Evolutionary conservation across 1,284 basidiomycete species (phyloP).

Genomic region (Ganoderma multipileum): DNA sequence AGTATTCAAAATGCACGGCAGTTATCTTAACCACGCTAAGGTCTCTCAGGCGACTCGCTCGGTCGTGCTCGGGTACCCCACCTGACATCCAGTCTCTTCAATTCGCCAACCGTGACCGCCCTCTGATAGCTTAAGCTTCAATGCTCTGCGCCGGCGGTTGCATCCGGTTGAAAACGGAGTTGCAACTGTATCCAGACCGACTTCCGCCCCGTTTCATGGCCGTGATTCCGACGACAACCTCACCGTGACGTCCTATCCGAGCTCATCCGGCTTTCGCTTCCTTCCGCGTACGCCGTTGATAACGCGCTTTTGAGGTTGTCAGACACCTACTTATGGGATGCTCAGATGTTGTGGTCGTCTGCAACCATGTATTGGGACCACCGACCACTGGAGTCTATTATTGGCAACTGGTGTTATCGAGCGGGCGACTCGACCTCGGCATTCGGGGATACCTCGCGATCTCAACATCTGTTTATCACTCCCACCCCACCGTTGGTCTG

Average conservation of each 20-base stretch:
- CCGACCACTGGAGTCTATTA: not conserved
- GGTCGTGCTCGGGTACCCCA: not conserved
- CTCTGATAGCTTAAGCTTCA: not conserved
- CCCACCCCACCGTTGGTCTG: not conserved
- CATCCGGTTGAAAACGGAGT: not conserved
- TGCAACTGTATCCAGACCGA: not conserved
- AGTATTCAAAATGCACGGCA: not conserved
- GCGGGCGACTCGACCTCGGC: not conserved
- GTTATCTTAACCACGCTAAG: not conserved
- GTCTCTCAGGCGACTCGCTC: not conserved
- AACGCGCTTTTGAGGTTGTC: not conserved
- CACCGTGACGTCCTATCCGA: not conserved
- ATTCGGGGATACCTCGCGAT: not conserved
- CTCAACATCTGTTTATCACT: not conserved
- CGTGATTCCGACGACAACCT: not conserved
- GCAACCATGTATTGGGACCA: not conserved
- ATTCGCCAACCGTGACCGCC: not conserved
- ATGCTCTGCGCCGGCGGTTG: not conserved
- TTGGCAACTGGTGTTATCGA: not conserved
- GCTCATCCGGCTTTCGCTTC: not conserved
- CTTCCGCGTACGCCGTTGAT: not conserved
- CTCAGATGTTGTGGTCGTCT: not conserved
- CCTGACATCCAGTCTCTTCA: not conserved
- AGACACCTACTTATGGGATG: not conserved
- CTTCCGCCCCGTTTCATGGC: not conserved